Conservation (phyloP, 441 rosid genomes). For the Hypseocharis bilobata region DNA sequence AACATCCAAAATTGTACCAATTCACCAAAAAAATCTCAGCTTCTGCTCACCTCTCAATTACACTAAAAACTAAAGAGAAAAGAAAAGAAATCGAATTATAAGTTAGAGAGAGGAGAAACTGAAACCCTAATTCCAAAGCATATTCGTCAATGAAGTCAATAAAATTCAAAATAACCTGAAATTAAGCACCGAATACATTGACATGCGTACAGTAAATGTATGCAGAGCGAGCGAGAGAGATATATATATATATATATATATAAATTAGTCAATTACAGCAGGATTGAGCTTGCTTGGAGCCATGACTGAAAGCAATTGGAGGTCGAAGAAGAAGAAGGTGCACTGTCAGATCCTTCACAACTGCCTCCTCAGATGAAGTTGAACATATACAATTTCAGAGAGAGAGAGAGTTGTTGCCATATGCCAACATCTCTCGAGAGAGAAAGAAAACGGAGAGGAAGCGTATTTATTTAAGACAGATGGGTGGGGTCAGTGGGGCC, state of each 20-base stretch:
- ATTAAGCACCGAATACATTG: slow-evolving; percentile 5
- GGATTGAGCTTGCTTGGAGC: slow-evolving; percentile 49
- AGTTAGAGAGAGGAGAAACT: background rate
- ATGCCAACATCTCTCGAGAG: background rate
- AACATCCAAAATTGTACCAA: background rate
- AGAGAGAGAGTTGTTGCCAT: background rate
- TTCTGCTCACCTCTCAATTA: background rate
- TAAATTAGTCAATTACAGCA: slow-evolving; percentile 31
- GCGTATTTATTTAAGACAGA: background rate
- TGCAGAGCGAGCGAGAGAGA: slow-evolving; percentile 17
- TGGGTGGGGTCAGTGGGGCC: background rate
- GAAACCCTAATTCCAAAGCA: slow-evolving; percentile 1
- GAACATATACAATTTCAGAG: background rate
- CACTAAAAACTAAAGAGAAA: too few species aligned
- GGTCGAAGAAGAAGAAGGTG: slow-evolving; percentile 6
- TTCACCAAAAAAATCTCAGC: background rate
- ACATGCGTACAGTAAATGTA: background rate
- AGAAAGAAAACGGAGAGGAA: background rate
- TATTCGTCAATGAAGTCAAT: slow-evolving; percentile 16
- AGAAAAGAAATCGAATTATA: background rate
- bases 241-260: too few species aligned
- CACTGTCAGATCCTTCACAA: slow-evolving; percentile 6
- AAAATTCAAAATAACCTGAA: background rate
- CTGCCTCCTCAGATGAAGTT: background rate
- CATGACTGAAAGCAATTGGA: slow-evolving; percentile 32